phyloP scores from a whole-genome alignment of 805 yeast genomes.

The Wickerhamomyces silvicola region DNA sequence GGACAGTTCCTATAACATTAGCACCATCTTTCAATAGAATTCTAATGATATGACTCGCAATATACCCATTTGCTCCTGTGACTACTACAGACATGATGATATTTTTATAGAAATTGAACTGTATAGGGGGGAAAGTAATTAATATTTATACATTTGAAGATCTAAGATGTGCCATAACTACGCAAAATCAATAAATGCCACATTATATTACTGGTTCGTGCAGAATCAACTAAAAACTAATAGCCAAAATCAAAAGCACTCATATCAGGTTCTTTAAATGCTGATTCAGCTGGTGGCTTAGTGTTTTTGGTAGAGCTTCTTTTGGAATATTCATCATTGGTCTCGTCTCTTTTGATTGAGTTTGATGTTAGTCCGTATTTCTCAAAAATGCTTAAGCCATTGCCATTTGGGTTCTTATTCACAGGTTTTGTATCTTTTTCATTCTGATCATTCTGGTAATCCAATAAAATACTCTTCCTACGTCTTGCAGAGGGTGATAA shows the following conservation, averaged over 20 bases:
- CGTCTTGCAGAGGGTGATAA: slow-evolving; percentile 20
- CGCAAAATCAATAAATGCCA: no score
- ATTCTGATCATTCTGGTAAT: slow-evolving; percentile 2
- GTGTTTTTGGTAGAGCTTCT: slow-evolving; percentile 4
- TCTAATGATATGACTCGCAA: slow-evolving; percentile 4
- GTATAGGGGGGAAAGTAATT: neutral
- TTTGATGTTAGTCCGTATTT: slow-evolving; percentile 22
- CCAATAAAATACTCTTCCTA: slow-evolving; percentile 13
- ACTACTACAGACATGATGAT: slow-evolving; percentile 3
- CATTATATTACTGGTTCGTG: neutral
- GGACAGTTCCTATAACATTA: slow-evolving; percentile 7
- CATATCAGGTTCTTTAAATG: slow-evolving; percentile 72
- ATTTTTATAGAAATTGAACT: neutral
- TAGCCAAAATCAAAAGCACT: slow-evolving; percentile 56
- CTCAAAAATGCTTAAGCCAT: slow-evolving; percentile 20
- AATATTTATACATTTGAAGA: no score
- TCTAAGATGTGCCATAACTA: no score
- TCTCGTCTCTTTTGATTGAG: slow-evolving; percentile 13
- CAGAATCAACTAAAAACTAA: slow-evolving; percentile 5
- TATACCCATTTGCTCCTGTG: slow-evolving; percentile 9
- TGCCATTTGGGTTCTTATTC: slow-evolving; percentile 1
- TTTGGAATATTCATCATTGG: slow-evolving; percentile 4
- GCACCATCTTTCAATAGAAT: neutral
- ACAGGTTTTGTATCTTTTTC: neutral
- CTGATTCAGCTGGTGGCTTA: slow-evolving; percentile 41